phyloP scores from a whole-genome alignment of 2,329 filamentous ascomycete species.

The Mariannaea sp. region DNA sequence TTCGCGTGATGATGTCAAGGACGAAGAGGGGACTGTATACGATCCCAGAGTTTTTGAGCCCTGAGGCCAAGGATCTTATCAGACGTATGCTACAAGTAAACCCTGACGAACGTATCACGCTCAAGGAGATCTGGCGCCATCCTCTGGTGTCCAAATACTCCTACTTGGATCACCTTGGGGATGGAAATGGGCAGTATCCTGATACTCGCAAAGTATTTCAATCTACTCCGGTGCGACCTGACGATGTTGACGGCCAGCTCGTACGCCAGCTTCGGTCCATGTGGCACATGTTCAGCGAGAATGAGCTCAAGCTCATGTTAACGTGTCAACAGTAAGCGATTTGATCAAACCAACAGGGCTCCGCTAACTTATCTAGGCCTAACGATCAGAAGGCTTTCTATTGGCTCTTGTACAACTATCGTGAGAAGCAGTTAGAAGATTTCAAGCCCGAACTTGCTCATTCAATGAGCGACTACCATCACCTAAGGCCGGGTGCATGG shows the following conservation, averaged over 20 bases:
- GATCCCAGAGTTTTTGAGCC: conserved; percentile 65
- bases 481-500: conserved; percentile 65
- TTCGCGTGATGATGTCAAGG: conserved; percentile 64
- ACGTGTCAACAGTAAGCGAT: conserved; percentile 63
- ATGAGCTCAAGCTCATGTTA: conserved; percentile 72
- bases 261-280: conserved; percentile 85
- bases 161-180: conserved; percentile 69
- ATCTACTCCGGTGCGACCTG: conserved; percentile 60
- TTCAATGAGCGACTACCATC: conserved; percentile 90
- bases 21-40: conserved; percentile 64
- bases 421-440: conserved; percentile 83
- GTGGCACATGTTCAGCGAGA: conserved; percentile 84
- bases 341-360: background rate
- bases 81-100: conserved; percentile 77
- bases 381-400: conserved; percentile 97
- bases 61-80: conserved; percentile 78
- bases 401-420: conserved; percentile 78
- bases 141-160: conserved; percentile 86
- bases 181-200: conserved; percentile 57
- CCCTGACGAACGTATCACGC: conserved; percentile 77
- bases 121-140: conserved; percentile 84
- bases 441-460: conserved; percentile 81
- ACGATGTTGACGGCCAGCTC: conserved; percentile 80
- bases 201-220: conserved; percentile 65
- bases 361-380: conserved; percentile 54